phyloP scores from a whole-genome alignment of 768 basidiomycete species.

The Leccinum longicurvipes region DNA sequence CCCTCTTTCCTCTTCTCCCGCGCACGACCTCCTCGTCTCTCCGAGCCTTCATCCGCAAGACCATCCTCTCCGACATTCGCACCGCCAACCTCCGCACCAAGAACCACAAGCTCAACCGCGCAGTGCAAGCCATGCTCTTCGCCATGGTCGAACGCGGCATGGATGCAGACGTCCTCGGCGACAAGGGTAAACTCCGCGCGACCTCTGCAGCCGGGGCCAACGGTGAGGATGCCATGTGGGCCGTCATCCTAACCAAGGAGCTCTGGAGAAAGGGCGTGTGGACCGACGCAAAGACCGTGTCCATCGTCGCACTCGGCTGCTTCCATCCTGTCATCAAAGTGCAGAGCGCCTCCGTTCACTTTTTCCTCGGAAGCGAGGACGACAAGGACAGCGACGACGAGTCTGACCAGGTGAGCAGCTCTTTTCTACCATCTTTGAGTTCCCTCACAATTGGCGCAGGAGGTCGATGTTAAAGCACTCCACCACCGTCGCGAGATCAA shows the following conservation, averaged over 20 bases:
- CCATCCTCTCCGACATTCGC: constrained; percentile 90
- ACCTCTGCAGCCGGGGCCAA: constrained; percentile 37
- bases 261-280: constrained; percentile 93
- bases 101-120: constrained; percentile 94
- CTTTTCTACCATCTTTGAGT: background rate
- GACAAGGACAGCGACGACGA: constrained; percentile 74
- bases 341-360: constrained; percentile 90
- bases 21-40: constrained; percentile 84
- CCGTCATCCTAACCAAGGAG: constrained; percentile 88
- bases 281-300: constrained; percentile 89
- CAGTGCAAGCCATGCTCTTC: constrained; percentile 94
- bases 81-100: constrained; percentile 85
- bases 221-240: constrained; percentile 96
- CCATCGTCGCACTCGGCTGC: constrained; percentile 87
- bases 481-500: constrained; percentile 90
- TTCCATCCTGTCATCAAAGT: constrained; percentile 94
- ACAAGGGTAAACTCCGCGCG: constrained; percentile 73
- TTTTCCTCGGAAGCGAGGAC: constrained; percentile 91
- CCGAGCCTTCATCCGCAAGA: constrained; percentile 83
- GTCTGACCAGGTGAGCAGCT: constrained; percentile 41
- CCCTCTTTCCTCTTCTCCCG: constrained; percentile 94
- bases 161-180: constrained; percentile 73
- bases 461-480: constrained; percentile 65
- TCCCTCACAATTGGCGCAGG: constrained; percentile 33
- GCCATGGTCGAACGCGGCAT: constrained; percentile 94